Base-by-base conservation (phyloP, 768 basidiomycete genomes). In the Boletellus ananiceps region DNA sequence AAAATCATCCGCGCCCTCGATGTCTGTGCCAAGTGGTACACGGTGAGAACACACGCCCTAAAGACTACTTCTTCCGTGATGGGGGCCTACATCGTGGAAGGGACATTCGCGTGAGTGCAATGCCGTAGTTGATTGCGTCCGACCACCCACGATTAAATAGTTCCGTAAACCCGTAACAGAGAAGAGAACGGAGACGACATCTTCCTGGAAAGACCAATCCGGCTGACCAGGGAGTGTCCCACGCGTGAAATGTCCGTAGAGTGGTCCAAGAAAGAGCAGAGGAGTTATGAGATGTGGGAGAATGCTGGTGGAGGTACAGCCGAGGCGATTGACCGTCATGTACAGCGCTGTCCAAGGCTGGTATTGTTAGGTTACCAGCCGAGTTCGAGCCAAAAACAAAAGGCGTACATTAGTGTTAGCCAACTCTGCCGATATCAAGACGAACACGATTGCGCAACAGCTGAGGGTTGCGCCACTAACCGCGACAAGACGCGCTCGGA, bases 41-140 rank as follows among this genome's bases (percentile, higher is more conserved):
- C 75, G 2, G 84, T 72, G 16, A 96, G 72, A 25, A 95, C 77
- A 63, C 91, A 93, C 0, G 88, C 83, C 23, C 96, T 75, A 64
- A 96, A 98, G 8, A 91, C 88, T 21, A 96, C 50, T 67, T 98
- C 95, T 70, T 99, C 95, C 0, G 94, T 94, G 31, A 93, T 67
- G 0, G 95, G 95, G 4, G 79, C 93, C 92, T 93, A 51, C 27
- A 4, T 41, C 9, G 16, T 29, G 23, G 8, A 15, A 5, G 38
- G n/a, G 19, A 25, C 25, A 38, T 27, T 47, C 31, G 44, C 45
- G 38, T 42, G 33, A 39, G 36, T 6, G 36, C 41, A n/a, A 8
- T 18, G 23, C 16, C 21, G 27, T 13, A 36, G 32, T 42, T 16
- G 50, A 55, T 34, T 11, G 14, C 14, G 12, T 32, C 19, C 14